phyloP scores from a whole-genome alignment of 2,329 filamentous ascomycete genomes.

The Penicillium sp. region DNA sequence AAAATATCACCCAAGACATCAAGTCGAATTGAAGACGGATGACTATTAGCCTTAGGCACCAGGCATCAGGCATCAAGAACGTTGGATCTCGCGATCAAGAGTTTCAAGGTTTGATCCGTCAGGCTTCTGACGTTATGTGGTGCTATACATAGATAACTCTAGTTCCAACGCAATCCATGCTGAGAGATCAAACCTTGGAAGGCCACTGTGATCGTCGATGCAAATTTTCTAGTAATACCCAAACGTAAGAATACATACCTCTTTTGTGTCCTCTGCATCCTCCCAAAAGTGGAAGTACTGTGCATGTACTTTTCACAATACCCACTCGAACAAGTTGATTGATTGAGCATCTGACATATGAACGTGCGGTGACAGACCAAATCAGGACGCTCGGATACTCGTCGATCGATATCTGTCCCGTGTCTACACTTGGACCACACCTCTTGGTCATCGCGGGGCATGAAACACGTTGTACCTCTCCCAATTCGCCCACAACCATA shows the following conservation, averaged over 20 bases:
- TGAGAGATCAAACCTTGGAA: neutral
- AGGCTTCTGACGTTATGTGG: too few relatives aligned
- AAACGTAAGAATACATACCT: neutral
- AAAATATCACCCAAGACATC: neutral
- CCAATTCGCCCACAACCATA: neutral
- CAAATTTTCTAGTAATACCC: neutral
- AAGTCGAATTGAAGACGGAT: neutral
- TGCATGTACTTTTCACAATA: neutral
- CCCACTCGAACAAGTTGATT: neutral
- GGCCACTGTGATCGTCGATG: neutral
- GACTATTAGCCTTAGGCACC: neutral
- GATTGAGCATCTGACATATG: constrained; percentile 6
- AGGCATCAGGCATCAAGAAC: neutral
- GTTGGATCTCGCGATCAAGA: neutral
- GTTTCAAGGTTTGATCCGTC: too few relatives aligned
- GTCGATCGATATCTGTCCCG: constrained; percentile 7
- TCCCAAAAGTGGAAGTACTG: neutral
- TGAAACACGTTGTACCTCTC: neutral
- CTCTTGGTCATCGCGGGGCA: constrained; percentile 1
- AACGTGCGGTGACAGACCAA: neutral
- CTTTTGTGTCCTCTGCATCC: neutral
- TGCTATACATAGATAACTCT: neutral
- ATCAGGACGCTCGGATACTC: constrained; percentile 7
- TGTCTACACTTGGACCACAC: constrained; percentile 2
- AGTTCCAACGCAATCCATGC: neutral